These are phyloP conservation scores for Multifurca ochricompacta DNA, from an alignment of 768 basidiomycete genomes.

Conservation along the genomic window DNA sequence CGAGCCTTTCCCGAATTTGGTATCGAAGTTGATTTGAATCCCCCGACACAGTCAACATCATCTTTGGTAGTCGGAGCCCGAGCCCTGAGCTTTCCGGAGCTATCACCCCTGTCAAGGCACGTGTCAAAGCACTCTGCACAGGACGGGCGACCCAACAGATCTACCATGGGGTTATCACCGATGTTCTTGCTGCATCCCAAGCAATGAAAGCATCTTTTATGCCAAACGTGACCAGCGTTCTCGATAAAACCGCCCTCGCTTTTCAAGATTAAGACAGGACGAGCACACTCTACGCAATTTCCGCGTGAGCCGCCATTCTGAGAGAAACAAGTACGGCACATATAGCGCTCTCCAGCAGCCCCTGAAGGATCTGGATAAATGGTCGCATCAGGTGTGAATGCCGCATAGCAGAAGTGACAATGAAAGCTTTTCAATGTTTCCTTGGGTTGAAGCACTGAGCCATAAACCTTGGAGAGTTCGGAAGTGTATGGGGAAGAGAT, in stretches of 20 bases:
- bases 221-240: conserved; percentile 65
- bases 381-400: conserved; percentile 75
- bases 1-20: conserved; percentile 23
- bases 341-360: conserved; percentile 37
- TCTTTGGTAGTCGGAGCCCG: conserved; percentile 27
- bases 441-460: conserved; percentile 73
- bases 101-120: conserved; percentile 44
- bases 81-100: conserved; percentile 31
- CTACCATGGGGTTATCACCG: conserved; percentile 70
- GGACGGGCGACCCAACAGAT: conserved; percentile 72
- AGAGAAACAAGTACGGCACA: conserved; percentile 69
- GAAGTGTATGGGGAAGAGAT: conserved; percentile 51
- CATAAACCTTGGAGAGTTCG: conserved; percentile 73
- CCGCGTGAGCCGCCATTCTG: conserved; percentile 72
- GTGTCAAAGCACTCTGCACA: conserved; percentile 77
- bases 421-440: conserved; percentile 63
- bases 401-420: conserved; percentile 54
- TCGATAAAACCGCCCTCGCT: conserved; percentile 75
- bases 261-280: conserved; percentile 67
- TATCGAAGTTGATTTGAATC: conserved; percentile 29
- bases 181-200: conserved; percentile 65
- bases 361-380: conserved; percentile 70
- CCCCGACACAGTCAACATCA: conserved; percentile 37
- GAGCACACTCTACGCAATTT: conserved; percentile 54
- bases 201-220: conserved; percentile 75